These are phyloP conservation scores for Cryptococcus jaspeensis DNA, from an alignment of 1,284 basidiomycete genomes.

Conservation along the genomic window DNA sequence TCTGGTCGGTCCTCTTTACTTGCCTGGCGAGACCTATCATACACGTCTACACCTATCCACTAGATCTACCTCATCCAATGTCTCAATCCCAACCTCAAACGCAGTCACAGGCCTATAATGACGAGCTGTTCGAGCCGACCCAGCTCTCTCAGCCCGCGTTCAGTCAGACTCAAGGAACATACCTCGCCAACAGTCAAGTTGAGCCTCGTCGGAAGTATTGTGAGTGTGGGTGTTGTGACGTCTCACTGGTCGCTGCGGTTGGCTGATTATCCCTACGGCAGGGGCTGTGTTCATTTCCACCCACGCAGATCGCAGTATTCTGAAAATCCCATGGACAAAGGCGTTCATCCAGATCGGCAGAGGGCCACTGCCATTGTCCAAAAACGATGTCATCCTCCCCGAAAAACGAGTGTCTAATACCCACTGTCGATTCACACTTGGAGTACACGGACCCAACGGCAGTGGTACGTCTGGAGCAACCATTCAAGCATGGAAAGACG, in stretches of 20 bases:
- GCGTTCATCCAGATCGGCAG: conserved; percentile 44
- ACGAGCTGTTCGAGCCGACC: conserved; percentile 42
- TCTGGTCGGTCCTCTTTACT: too few species aligned
- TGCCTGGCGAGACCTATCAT: too few species aligned
- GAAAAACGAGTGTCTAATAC: conserved; percentile 48
- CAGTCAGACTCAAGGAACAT: conserved; percentile 37
- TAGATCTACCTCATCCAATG: conserved; percentile 9
- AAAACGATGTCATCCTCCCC: conserved; percentile 42
- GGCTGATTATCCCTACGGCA: conserved; percentile 17
- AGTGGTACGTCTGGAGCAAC: conserved; percentile 15
- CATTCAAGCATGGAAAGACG: conserved; percentile 33
- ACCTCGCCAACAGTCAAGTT: conserved; percentile 38
- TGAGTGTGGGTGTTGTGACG: conserved; percentile 19
- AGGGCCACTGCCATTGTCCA: conserved; percentile 24
- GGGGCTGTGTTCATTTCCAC: conserved; percentile 51
- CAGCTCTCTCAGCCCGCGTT: conserved; percentile 43
- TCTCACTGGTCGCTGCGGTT: neutral
- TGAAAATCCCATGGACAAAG: conserved; percentile 49
- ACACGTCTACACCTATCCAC: too few species aligned
- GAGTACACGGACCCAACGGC: conserved; percentile 28
- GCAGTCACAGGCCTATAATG: conserved; percentile 23
- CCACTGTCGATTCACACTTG: conserved; percentile 44
- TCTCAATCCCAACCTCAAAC: conserved; percentile 17
- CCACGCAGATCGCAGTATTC: conserved; percentile 36
- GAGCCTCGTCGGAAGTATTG: conserved; percentile 50